Base-by-base conservation (phyloP, 768 basidiomycete species). In the Auriscalpium microsporum region DNA sequence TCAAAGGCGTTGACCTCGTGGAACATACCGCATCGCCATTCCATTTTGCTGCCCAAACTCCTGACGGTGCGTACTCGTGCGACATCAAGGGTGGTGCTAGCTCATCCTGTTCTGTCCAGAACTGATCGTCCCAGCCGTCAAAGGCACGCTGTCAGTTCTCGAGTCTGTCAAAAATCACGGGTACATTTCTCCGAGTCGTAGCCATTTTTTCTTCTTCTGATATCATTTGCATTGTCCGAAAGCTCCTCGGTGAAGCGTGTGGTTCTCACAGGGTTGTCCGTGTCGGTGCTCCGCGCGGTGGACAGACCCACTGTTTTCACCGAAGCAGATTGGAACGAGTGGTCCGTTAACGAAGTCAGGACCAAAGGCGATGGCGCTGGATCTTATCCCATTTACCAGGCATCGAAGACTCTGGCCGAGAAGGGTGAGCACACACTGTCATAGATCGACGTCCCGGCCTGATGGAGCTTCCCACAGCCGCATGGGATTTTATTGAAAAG, bases 231-330 rank as follows among this genome's bases (percentile, higher is more conserved):
- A 11, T 50, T 4, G 8, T 5, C 8, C 14, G 4, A 1, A 52
- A 69, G 69, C 53, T 54, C 66, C 4, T 45, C 62, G 3, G 64
- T 78, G 56, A 67, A 75, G 65, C 67, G 77, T 16, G 68, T 78
- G 4, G 73, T 77, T n/a, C 61, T 77, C 58, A 77, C 76, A 6
- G 71, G 71, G 1, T 74, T 73, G 3, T 66, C 68, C 48, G 75
- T 74, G 21, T 52, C 70, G 10, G 37, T 69, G 10, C 14, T 63
- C 65, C 23, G 45, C 9, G 45, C 37, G 44, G 45, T 17, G 11
- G 33, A 11, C 13, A 45, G 36, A 28, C 46, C 37, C 46, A n/a
- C 21, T 28, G 10, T 44, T 40, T 21, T 50, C 45, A 52, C 51
- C 28, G 58, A 67, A 56, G 56, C 51, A 33, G 64, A 72, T 56